Conservation (phyloP, 352 stramenopile species). For the Globisporangium heterothallicum region DNA sequence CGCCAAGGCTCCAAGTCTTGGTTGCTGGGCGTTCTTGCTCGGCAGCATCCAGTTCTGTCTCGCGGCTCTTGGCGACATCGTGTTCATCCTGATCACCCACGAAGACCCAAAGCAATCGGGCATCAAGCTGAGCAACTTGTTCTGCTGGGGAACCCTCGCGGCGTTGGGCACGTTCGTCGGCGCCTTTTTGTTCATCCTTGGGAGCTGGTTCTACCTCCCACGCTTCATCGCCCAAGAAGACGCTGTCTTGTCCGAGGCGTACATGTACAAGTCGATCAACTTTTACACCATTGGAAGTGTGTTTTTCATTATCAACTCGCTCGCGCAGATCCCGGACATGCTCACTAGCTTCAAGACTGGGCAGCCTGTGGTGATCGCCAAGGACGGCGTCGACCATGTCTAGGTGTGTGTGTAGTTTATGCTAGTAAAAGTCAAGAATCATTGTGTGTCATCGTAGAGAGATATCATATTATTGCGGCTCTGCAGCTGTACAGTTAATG, state of each 20-base stretch:
- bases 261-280: conserved; percentile 75
- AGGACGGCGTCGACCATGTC: conserved; percentile 23
- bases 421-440: neutral
- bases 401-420: conserved; percentile 9
- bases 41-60: conserved; percentile 63
- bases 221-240: conserved; percentile 62
- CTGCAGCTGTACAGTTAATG: neutral
- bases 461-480: neutral
- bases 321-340: conserved; percentile 54
- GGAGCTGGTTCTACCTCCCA: conserved; percentile 79
- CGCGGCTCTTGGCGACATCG: conserved; percentile 51
- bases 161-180: conserved; percentile 56
- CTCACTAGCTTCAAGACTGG: conserved; percentile 34
- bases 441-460: neutral
- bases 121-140: conserved; percentile 49
- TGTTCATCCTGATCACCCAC: conserved; percentile 62
- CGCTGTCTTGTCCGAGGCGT: conserved; percentile 32
- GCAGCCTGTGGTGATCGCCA: conserved; percentile 11
- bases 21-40: conserved; percentile 73
- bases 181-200: conserved; percentile 68
- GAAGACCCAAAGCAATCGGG: conserved; percentile 35
- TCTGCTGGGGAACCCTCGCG: conserved; percentile 43
- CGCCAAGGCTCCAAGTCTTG: conserved; percentile 50
- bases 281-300: conserved; percentile 69
- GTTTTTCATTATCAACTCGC: conserved; percentile 71